These are phyloP conservation scores for Paecilomyces niveus DNA, from an alignment of 2,329 filamentous ascomycete genomes.

Conservation along the genomic window DNA sequence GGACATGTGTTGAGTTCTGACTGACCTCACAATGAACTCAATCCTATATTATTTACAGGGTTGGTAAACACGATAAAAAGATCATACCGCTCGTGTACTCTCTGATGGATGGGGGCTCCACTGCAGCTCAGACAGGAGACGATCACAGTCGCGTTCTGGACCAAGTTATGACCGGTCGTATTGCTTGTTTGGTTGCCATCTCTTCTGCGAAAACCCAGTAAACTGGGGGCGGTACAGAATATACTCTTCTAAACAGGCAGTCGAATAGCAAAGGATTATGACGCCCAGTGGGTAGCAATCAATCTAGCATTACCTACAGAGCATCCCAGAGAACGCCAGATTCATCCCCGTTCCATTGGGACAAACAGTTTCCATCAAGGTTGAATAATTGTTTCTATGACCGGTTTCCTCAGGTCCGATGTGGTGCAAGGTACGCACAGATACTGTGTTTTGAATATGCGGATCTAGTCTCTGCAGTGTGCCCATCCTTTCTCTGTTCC, in stretches of 20 bases:
- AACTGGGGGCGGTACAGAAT: neutral
- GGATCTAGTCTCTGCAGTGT: neutral
- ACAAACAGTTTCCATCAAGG: neutral
- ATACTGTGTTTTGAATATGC: neutral
- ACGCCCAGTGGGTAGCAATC: neutral
- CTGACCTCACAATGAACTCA: neutral
- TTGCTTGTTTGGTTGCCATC: neutral
- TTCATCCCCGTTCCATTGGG: neutral
- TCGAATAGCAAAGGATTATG: neutral
- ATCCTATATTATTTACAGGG: neutral
- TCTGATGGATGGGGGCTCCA: neutral
- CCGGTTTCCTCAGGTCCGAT: neutral
- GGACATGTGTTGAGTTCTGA: neutral
- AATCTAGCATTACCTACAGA: neutral
- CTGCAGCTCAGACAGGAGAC: neutral
- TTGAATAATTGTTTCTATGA: neutral
- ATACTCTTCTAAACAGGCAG: neutral
- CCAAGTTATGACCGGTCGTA: neutral
- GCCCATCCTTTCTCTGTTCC: neutral
- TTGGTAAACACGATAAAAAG: neutral
- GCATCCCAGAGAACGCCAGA: neutral
- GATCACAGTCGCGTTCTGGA: neutral
- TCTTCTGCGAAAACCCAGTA: neutral
- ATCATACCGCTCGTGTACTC: neutral
- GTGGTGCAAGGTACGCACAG: neutral